Evolutionary conservation across 148 eudicot genomes (phyloP), one percentile per base, ranked within the genome.

Genomic region (Amaranthus palmeri): DNA sequence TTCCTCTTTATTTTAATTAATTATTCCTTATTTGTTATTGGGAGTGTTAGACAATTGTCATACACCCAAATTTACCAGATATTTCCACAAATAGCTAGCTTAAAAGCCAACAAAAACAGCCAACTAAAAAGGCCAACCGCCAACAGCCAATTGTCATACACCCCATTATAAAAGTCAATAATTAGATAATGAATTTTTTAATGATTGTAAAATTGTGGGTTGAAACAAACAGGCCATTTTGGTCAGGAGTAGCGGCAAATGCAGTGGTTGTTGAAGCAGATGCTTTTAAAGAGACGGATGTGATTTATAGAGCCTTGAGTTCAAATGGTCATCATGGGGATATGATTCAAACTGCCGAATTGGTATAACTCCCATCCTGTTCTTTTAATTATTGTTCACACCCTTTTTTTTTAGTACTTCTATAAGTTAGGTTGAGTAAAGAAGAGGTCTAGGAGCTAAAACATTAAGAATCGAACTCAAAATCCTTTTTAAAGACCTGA

Each of bases 251-350:
- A 1, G 86, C 80, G 1, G 87, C 82, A 54, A 89, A 85, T 12
- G 91, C 91, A 1, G 97, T 93, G 64, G 84, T 91, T 18, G 96
- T 93, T 43, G 98, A 93, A 75, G 98, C 98, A 6, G 98, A 93
- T 73, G 98, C 96, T 1, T 93, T 93, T 45, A 93, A 91, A 72
- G 98, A 93, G 81, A 80, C 84, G 0, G 98, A 93, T 72, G 98
- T 93, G 0, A 87, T 93, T 4, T 93, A 88, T 46, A 80, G 70
- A 74, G 97, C 96, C n/a, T 84, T 93, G 13, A 93, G 82, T 57
- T 86, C 97, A 1, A 78, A 65, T 4, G 96, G 98, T 61, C 92
- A 87, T 75, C 97, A 89, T 68, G 85, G 77, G 3, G 98, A 93
- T 75, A 93, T 91, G 90, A 91, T 93, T 71, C 96, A 83, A 68